Evolutionary conservation across 441 rosid genomes (phyloP).

Genomic region (Pelargonium australe): DNA sequence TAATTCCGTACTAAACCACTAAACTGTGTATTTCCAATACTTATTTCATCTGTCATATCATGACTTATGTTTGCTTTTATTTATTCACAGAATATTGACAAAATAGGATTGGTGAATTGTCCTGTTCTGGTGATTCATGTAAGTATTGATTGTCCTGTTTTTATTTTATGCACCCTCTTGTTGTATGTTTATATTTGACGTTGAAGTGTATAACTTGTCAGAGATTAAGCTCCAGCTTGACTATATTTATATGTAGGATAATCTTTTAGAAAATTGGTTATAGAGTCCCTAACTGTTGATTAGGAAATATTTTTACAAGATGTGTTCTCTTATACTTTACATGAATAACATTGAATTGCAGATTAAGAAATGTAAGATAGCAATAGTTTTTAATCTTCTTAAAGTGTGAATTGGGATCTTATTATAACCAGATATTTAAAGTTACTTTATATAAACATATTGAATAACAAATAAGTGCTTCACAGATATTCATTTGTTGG

Average conservation of each 20-base stretch:
- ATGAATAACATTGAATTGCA: too few species aligned
- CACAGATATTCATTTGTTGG: too few species aligned
- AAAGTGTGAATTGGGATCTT: not conserved
- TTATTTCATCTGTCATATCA: constrained; percentile 13
- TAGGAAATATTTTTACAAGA: not conserved
- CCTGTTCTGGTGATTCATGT: constrained; percentile 83
- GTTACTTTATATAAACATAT: too few species aligned
- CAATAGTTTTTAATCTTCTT: not conserved
- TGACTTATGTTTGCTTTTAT: constrained; percentile 12
- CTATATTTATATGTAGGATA: too few species aligned
- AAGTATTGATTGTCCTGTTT: constrained; percentile 27
- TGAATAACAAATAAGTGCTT: too few species aligned
- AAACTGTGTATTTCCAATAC: constrained; percentile 3
- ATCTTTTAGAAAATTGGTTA: too few species aligned
- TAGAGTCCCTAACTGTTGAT: too few species aligned
- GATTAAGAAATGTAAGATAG: too few species aligned
- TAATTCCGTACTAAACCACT: constrained; percentile 15
- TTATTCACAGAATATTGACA: constrained; percentile 69
- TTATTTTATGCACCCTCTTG: constrained; percentile 4
- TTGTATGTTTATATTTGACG: not conserved
- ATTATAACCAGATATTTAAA: not conserved
- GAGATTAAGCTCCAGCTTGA: not conserved
- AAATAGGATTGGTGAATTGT: constrained; percentile 66
- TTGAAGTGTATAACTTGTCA: not conserved
- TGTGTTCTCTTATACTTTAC: too few species aligned